Evolutionary conservation across 352 stramenopile genomes (phyloP), one percentile per base, ranked within the genome.

Genomic region (Stramenopiles sp.): DNA sequence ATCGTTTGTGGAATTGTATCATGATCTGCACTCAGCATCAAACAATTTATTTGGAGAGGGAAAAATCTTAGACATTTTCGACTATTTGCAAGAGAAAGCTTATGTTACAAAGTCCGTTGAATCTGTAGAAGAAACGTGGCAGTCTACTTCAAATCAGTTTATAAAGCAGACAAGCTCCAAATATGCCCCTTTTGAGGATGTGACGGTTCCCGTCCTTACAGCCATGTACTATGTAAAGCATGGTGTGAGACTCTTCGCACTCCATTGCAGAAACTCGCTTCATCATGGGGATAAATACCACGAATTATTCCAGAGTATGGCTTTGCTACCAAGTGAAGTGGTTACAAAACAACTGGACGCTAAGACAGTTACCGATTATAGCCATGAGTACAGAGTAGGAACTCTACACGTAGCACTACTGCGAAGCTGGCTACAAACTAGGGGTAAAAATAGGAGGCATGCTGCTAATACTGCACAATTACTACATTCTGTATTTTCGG

Each of bases 141-240:
- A 71, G 35, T 71, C 53, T 6, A 71, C 31, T 6, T 35, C 53
- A 35, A 35, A 33, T 6, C 53, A 71, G 12, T 71, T 71, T 71
- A 6, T 71, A 35, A 31, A 71, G 6, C 31, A 33, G 33, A 6
- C 35, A 6, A 6, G 31, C 2, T 82, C 83, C 37, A 89, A 90
- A 75, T 94, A 86, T 80, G 79, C 76, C 0, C 81, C 80, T 34
- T 95, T 91, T 75, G 82, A 83, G 34, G 89, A 95, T 79, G 83
- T 95, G 6, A 74, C 92, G 4, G 84, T 92, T 69, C 88, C 89
- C 12, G 77, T 95, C 25, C 79, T 79, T 0, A 83, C 85, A 0
- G 80, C 85, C n/a, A 84, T 93, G 33, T 87, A 85, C 43, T 83
- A 85, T 2, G 83, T 93, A 18, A 92, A 94, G 76, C 88, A 95